Conservation (phyloP, 768 basidiomycete species). For the Roridomyces roridus region DNA sequence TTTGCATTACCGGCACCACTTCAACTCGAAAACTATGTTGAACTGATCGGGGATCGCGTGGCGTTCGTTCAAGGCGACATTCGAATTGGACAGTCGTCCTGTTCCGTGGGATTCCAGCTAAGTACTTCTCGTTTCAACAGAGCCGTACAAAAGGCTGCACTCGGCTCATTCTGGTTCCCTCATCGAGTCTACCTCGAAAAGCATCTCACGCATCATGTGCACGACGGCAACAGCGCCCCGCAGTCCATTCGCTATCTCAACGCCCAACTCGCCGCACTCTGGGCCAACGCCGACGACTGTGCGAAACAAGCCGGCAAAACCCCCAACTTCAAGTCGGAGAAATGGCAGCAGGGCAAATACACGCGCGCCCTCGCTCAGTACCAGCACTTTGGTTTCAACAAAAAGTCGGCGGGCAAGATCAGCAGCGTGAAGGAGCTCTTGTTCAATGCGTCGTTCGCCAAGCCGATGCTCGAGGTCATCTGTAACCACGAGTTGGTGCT, state of each 20-base stretch:
- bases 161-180: no score
- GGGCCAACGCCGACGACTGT: constrained; percentile 8
- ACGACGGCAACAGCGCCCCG: constrained; percentile 3
- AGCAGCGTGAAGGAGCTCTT: constrained; percentile 15
- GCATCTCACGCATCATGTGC: constrained; percentile 1
- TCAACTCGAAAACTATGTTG: no score
- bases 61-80: neutral
- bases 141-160: no score
- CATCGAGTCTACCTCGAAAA: neutral
- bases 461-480: constrained; percentile 29
- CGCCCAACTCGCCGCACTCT: constrained; percentile 11
- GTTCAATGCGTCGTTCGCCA: constrained; percentile 25
- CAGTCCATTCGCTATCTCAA: constrained; percentile 9
- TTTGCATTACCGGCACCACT: no score
- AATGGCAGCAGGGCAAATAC: constrained; percentile 7
- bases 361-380: constrained; percentile 11
- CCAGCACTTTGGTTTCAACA: constrained; percentile 3
- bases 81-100: no score
- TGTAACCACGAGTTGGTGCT: constrained; percentile 32
- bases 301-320: neutral
- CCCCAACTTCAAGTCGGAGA: constrained; percentile 1
- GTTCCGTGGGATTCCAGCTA: no score
- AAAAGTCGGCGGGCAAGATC: constrained; percentile 2
- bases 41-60: no score
- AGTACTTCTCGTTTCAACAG: no score